Evolutionary conservation across 345 rosid species (phyloP).

Genomic region (Capsella bursapastoris): DNA sequence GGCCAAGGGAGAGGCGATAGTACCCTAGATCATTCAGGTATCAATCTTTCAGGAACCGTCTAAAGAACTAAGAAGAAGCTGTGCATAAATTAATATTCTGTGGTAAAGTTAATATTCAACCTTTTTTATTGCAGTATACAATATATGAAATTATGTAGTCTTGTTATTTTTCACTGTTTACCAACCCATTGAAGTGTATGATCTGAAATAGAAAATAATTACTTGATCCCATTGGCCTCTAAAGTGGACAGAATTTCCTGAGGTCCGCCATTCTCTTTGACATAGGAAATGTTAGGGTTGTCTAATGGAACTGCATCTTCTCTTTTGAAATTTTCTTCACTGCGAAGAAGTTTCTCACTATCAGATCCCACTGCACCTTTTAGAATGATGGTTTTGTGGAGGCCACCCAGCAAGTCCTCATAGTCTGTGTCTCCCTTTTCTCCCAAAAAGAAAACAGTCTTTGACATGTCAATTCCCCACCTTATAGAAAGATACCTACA

Average conservation of each 20-base stretch:
- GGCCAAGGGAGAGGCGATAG: background rate
- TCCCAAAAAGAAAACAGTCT: slow-evolving; percentile 67
- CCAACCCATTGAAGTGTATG: slow-evolving; percentile 29
- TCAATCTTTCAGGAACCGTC: slow-evolving; percentile 3
- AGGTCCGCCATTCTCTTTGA: slow-evolving; percentile 51
- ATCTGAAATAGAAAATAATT: slow-evolving; percentile 23
- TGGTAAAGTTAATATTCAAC: slow-evolving; percentile 18
- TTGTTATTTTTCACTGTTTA: slow-evolving; percentile 19
- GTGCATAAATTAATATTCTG: background rate
- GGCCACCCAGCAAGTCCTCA: slow-evolving; percentile 71
- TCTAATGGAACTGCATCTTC: slow-evolving; percentile 58
- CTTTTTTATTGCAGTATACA: background rate
- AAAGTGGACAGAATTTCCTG: slow-evolving; percentile 57
- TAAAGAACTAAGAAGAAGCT: slow-evolving; percentile 19
- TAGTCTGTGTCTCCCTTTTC: slow-evolving; percentile 87
- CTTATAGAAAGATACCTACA: slow-evolving; percentile 82
- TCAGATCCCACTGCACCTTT: slow-evolving; percentile 61
- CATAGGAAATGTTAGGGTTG: slow-evolving; percentile 53
- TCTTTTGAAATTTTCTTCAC: slow-evolving; percentile 64
- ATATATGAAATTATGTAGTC: background rate
- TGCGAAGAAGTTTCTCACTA: slow-evolving; percentile 63
- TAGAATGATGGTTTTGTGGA: slow-evolving; percentile 67
- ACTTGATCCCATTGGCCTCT: slow-evolving; percentile 56
- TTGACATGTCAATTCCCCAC: slow-evolving; percentile 79
- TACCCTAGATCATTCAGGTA: slow-evolving; percentile 42